These are phyloP conservation scores for Lactarius tabidus DNA, from an alignment of 768 basidiomycete genomes.

Conservation along the genomic window DNA sequence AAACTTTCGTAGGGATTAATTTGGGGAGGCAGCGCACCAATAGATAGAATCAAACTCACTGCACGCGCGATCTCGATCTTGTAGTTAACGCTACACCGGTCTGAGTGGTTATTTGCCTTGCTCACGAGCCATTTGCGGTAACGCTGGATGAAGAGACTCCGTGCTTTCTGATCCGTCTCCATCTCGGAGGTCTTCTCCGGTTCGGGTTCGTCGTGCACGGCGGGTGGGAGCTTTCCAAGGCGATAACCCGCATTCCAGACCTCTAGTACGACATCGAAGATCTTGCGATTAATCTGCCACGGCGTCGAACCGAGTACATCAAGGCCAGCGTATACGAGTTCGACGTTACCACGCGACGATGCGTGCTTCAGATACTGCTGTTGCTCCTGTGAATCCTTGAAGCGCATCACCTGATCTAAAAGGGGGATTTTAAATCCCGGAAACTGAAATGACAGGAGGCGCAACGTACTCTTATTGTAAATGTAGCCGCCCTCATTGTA, in stretches of 20 bases:
- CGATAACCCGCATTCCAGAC: constrained; percentile 88
- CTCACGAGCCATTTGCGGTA: constrained; percentile 51
- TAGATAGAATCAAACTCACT: constrained; percentile 43
- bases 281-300: constrained; percentile 78
- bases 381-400: constrained; percentile 87
- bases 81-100: constrained; percentile 91
- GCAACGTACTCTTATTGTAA: constrained; percentile 62
- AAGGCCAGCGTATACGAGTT: constrained; percentile 82
- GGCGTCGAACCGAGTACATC: constrained; percentile 88
- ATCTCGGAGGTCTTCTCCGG: constrained; percentile 51
- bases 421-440: constrained; percentile 9
- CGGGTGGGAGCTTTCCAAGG: constrained; percentile 82
- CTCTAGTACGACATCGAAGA: constrained; percentile 46
- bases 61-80: constrained; percentile 94
- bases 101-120: constrained; percentile 83
- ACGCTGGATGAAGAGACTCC: constrained; percentile 52
- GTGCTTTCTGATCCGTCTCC: constrained; percentile 50
- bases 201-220: constrained; percentile 57
- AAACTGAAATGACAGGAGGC: background rate
- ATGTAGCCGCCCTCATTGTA: constrained; percentile 81
- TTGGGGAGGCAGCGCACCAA: background rate
- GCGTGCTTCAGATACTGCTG: constrained; percentile 72
- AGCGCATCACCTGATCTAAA: constrained; percentile 78
- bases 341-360: constrained; percentile 66
- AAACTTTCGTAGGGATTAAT: constrained; percentile 49